Conservation (phyloP, 139 green algal genomes). For the Chlamydomonas sphaeroides region DNA sequence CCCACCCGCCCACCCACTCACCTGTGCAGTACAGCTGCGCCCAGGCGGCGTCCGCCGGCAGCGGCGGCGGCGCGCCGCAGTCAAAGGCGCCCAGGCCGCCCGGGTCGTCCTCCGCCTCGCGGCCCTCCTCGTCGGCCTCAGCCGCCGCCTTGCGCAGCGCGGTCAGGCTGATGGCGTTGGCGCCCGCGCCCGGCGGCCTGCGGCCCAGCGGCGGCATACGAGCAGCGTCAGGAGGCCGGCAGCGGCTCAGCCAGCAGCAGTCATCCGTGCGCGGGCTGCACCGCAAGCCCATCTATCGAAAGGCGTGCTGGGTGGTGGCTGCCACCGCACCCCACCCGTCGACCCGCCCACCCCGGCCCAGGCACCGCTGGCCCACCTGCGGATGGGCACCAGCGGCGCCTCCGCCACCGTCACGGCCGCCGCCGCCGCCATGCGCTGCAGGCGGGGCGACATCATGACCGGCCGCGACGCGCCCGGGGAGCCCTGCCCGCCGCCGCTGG, state of each 20-base stretch:
- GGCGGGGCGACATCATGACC: too few species aligned
- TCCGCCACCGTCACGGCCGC: slow-evolving; percentile 1
- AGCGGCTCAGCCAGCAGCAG: too few species aligned
- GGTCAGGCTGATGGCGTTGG: slow-evolving; percentile 16
- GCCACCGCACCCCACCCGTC: too few species aligned
- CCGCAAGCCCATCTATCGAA: too few species aligned
- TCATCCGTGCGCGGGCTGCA: too few species aligned
- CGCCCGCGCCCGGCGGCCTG: not conserved
- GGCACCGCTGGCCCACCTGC: not conserved
- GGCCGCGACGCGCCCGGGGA: too few species aligned
- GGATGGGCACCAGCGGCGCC: slow-evolving; percentile 16
- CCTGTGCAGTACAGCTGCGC: slow-evolving; percentile 27
- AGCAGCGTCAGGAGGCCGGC: not conserved
- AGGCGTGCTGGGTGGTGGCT: too few species aligned
- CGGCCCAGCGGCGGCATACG: not conserved
- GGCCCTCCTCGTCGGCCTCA: not conserved
- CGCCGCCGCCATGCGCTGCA: too few species aligned
- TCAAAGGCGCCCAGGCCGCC: not conserved
- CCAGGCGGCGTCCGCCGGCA: slow-evolving; percentile 8
- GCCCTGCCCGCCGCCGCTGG: not conserved
- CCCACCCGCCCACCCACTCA: not conserved
- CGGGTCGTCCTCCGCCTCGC: not conserved
- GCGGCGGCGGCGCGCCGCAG: slow-evolving; percentile 8
- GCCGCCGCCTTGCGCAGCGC: slow-evolving; percentile 4
- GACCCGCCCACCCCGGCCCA: too few species aligned